Conservation (phyloP, 2,329 filamentous ascomycete genomes). For the Dendrostoma leiphaemia region DNA sequence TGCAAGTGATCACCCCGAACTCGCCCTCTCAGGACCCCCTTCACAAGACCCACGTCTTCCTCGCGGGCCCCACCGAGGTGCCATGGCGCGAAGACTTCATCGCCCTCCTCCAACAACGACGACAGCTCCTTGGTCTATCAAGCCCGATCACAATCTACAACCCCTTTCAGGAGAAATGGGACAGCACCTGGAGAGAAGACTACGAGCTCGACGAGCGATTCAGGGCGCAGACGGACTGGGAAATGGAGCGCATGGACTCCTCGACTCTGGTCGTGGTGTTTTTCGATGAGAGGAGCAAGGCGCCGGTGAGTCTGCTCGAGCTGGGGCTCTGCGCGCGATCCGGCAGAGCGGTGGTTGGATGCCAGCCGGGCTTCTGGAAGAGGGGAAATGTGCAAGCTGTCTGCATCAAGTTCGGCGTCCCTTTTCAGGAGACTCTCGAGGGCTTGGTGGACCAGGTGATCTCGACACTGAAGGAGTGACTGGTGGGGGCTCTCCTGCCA, state of each 20-base stretch:
- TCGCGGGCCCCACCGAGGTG: conserved; percentile 54
- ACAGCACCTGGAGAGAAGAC: conserved; percentile 50
- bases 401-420: conserved; percentile 46
- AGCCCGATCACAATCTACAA: conserved; percentile 51
- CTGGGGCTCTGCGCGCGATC: conserved; percentile 49
- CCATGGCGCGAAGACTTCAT: conserved; percentile 50
- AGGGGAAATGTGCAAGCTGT: conserved; percentile 60
- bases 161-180: conserved; percentile 56
- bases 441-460: conserved; percentile 29
- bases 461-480: neutral
- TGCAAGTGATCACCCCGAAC: conserved; percentile 17
- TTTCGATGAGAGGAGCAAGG: conserved; percentile 50
- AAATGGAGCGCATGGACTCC: conserved; percentile 53
- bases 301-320: conserved; percentile 60
- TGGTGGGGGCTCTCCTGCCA: neutral
- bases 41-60: conserved; percentile 42
- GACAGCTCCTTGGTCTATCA: conserved; percentile 28
- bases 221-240: conserved; percentile 57
- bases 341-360: conserved; percentile 52
- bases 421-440: conserved; percentile 40
- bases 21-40: neutral
- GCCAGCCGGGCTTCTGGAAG: conserved; percentile 51
- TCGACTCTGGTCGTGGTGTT: conserved; percentile 56
- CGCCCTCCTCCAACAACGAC: conserved; percentile 31
- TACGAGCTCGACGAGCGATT: conserved; percentile 41